Evolutionary conservation across 345 rosid species (phyloP).

Genomic region (Linum trigynum): DNA sequence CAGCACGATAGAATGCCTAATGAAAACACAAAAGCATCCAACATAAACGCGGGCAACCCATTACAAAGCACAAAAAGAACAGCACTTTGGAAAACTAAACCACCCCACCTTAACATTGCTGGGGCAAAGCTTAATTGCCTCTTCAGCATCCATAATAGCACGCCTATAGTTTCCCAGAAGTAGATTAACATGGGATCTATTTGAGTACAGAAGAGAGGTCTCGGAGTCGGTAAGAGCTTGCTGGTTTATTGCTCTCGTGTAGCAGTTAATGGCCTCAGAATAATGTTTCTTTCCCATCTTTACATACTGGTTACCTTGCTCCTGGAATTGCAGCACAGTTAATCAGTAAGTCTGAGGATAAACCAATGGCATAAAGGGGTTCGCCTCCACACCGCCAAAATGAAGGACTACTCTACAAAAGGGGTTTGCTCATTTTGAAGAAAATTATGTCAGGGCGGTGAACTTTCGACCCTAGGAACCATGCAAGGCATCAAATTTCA

Average conservation of each 20-base stretch:
- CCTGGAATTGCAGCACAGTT: constrained; percentile 35
- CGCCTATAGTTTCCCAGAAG: constrained; percentile 68
- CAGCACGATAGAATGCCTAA: constrained; percentile 81
- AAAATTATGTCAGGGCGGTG: background rate
- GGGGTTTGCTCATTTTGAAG: background rate
- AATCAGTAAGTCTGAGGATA: background rate
- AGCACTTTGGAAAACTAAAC: background rate
- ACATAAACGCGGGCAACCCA: background rate
- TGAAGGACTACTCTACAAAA: background rate
- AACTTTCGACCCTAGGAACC: background rate
- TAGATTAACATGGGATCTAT: constrained; percentile 79
- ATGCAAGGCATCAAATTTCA: background rate
- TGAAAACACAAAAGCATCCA: constrained; percentile 3
- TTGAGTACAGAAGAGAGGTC: constrained; percentile 59
- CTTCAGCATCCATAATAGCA: constrained; percentile 68
- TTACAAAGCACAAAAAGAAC: background rate
- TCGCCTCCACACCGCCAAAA: background rate
- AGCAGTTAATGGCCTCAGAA: constrained; percentile 65
- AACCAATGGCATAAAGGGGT: background rate
- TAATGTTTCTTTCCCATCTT: constrained; percentile 84
- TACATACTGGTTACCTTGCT: constrained; percentile 71
- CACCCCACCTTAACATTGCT: constrained; percentile 53
- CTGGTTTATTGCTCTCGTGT: constrained; percentile 75
- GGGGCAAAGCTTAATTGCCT: constrained; percentile 49
- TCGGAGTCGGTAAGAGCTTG: constrained; percentile 45